Evolutionary conservation across 768 basidiomycete species (phyloP).

Genomic region (Leccinum pellstonianum): DNA sequence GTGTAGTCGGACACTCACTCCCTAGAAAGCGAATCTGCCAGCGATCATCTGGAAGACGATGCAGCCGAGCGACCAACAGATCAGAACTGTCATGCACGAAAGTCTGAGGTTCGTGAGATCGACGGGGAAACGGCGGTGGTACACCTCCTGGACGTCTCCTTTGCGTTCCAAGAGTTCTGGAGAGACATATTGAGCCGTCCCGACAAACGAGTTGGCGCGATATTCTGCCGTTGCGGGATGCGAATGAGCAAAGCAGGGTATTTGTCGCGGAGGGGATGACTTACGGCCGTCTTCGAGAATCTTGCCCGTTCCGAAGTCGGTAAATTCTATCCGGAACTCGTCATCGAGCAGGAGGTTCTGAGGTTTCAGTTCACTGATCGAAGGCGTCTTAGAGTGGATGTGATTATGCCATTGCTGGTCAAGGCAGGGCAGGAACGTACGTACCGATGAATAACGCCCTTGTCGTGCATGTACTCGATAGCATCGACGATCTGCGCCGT

Average conservation of each 20-base stretch:
- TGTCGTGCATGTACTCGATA: slow-evolving; percentile 84
- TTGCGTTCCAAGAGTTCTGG: slow-evolving; percentile 76
- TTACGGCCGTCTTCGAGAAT: too few species aligned
- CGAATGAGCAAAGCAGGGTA: slow-evolving; percentile 3
- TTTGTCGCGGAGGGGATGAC: not conserved
- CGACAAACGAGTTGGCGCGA: slow-evolving; percentile 75
- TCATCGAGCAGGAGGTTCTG: too few species aligned
- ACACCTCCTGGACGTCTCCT: slow-evolving; percentile 76
- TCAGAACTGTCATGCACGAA: slow-evolving; percentile 67
- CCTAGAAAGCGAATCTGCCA: slow-evolving; percentile 90
- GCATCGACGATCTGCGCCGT: slow-evolving; percentile 43
- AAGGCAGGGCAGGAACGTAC: slow-evolving; percentile 9
- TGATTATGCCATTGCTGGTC: too few species aligned
- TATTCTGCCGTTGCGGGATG: slow-evolving; percentile 37
- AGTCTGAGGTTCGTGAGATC: not conserved
- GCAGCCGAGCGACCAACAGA: slow-evolving; percentile 91
- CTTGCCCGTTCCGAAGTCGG: too few species aligned
- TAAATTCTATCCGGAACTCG: too few species aligned
- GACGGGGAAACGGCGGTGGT: slow-evolving; percentile 7
- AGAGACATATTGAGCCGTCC: slow-evolving; percentile 86
- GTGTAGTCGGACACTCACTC: slow-evolving; percentile 67
- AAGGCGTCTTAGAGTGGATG: too few species aligned
- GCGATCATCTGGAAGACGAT: slow-evolving; percentile 43
- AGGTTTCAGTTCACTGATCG: too few species aligned
- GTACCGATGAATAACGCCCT: slow-evolving; percentile 85